These are phyloP conservation scores for Colletotrichum nymphaeae DNA, from an alignment of 2,329 filamentous ascomycete species.

Conservation along the genomic window DNA sequence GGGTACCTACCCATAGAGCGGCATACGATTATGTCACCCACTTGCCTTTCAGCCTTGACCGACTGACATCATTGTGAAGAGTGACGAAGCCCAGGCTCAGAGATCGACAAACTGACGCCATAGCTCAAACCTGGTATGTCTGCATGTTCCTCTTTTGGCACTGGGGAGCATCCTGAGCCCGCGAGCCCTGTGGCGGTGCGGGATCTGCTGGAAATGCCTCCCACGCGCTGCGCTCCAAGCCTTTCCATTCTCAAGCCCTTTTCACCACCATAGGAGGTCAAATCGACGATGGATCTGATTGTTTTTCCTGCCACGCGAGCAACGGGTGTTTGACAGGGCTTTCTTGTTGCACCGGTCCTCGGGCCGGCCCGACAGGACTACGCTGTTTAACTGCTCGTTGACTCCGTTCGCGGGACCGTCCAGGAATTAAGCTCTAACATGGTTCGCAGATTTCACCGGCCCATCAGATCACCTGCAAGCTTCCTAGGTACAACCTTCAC, in stretches of 20 bases:
- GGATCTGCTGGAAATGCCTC: not conserved
- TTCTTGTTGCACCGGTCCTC: not conserved
- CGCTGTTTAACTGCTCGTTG: not conserved
- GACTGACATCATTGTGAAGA: conserved; percentile 33
- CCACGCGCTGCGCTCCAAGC: not conserved
- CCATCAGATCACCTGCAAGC: not conserved
- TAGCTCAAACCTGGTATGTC: conserved; percentile 19
- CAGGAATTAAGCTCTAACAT: not conserved
- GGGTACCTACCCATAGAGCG: too few relatives aligned
- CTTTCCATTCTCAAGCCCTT: not conserved
- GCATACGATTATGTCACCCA: too few relatives aligned
- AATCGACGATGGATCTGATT: not conserved
- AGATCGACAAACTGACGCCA: conserved; percentile 34
- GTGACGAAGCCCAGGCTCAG: conserved; percentile 26
- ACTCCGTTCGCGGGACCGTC: not conserved
- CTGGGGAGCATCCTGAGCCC: conserved; percentile 1
- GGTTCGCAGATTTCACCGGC: not conserved
- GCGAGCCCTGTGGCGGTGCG: conserved; percentile 4
- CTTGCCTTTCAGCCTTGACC: conserved; percentile 20
- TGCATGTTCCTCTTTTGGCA: not conserved
- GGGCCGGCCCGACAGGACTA: conserved; percentile 14
- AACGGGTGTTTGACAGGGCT: not conserved
- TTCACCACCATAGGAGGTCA: not conserved
- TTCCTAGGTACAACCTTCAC: not conserved
- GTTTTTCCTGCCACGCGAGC: not conserved